Conservation (phyloP, 2,329 filamentous ascomycete species). For the Phialophora expanda region DNA sequence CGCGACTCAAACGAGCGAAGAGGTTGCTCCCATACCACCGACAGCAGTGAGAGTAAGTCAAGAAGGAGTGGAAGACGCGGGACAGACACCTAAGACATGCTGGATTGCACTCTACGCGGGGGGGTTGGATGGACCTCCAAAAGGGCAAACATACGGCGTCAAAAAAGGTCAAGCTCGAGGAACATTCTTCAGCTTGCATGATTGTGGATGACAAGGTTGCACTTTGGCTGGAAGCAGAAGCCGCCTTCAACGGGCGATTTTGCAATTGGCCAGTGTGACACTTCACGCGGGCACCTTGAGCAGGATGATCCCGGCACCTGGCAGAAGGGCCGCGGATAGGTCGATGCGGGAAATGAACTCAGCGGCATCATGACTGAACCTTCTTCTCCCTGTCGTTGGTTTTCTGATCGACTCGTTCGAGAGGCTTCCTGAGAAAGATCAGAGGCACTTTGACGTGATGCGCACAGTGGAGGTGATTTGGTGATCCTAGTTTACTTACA, state of each 20-base stretch:
- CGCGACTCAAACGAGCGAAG: constrained; percentile 26
- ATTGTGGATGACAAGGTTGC: constrained; percentile 8
- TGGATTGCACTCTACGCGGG: background rate
- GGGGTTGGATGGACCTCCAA: constrained; percentile 7
- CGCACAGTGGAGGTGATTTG: too few relatives aligned
- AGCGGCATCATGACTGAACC: background rate
- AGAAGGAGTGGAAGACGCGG: constrained; percentile 2
- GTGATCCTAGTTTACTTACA: background rate
- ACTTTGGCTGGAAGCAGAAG: constrained; percentile 2
- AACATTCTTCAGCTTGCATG: constrained; percentile 12
- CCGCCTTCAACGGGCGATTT: background rate
- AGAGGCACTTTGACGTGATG: background rate
- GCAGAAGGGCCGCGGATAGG: background rate
- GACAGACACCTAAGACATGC: constrained; percentile 16
- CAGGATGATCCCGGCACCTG: background rate
- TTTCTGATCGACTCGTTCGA: background rate
- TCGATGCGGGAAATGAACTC: background rate
- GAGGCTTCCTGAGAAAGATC: background rate
- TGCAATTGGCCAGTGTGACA: constrained; percentile 4
- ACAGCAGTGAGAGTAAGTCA: constrained; percentile 10
- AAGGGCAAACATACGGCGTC: constrained; percentile 9
- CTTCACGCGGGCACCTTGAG: background rate
- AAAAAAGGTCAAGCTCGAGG: constrained; percentile 16
- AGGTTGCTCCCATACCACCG: constrained; percentile 6
- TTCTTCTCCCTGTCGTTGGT: background rate